Evolutionary conservation across 2,329 filamentous ascomycete species (phyloP).

Genomic region (Fusarium armeniacum): DNA sequence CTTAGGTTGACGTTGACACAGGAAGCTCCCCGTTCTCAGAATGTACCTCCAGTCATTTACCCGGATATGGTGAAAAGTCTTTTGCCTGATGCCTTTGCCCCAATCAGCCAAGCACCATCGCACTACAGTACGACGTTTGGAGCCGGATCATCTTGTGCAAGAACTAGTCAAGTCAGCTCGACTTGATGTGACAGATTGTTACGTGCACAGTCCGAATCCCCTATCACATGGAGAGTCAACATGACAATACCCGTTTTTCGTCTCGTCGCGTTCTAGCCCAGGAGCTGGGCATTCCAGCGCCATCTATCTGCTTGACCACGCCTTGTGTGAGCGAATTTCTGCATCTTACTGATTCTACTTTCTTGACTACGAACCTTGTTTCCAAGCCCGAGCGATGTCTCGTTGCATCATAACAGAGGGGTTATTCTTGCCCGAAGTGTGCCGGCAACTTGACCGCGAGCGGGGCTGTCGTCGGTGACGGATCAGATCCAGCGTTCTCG

Average conservation of each 20-base stretch:
- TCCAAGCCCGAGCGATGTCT: slow-evolving; percentile 6
- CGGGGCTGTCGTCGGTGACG: slow-evolving; percentile 41
- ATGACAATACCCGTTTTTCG: neutral
- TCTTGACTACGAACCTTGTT: slow-evolving; percentile 37
- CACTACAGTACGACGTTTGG: neutral
- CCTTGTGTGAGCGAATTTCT: slow-evolving; percentile 35
- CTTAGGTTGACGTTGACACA: slow-evolving; percentile 7
- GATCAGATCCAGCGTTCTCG: slow-evolving; percentile 36
- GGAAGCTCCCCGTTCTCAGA: neutral
- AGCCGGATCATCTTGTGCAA: neutral
- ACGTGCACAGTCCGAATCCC: neutral
- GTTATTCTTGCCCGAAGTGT: slow-evolving; percentile 23
- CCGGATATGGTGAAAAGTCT: slow-evolving; percentile 11
- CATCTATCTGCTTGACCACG: slow-evolving; percentile 5
- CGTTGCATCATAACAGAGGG: slow-evolving; percentile 18
- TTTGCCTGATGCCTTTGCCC: neutral
- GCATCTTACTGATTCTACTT: slow-evolving; percentile 20
- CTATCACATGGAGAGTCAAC: neutral
- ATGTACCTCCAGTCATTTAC: slow-evolving; percentile 10
- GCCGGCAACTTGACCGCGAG: slow-evolving; percentile 27
- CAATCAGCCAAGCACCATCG: neutral
- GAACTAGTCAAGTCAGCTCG: neutral
- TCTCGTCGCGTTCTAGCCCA: neutral
- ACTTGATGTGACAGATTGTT: neutral
- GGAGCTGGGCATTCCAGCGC: neutral